These are phyloP conservation scores for Miamiensis avidus DNA, from an alignment of 169 alveolate species.

Conservation along the genomic window DNA sequence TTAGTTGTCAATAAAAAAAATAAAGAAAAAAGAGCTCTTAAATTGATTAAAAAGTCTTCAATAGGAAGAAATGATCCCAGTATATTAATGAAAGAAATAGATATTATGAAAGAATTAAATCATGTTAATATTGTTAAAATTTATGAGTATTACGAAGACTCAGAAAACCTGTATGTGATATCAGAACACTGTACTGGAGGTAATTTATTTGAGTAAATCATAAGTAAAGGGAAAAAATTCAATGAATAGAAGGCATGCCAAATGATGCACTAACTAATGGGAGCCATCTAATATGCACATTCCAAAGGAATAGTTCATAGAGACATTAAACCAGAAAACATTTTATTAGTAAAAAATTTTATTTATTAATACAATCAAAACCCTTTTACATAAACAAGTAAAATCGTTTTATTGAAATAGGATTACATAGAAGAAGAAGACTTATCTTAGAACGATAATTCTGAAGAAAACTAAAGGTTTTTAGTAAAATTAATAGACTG, in stretches of 20 bases:
- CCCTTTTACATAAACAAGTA: too few relatives aligned
- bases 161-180: constrained; percentile 34
- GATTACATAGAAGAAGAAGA: too few relatives aligned
- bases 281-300: constrained; percentile 54
- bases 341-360: constrained; percentile 43
- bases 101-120: constrained; percentile 25
- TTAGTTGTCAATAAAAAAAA: not conserved
- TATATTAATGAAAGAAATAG: constrained; percentile 27
- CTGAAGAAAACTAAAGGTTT: too few relatives aligned
- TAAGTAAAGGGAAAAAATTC: constrained; percentile 13
- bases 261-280: constrained; percentile 35
- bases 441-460: too few relatives aligned
- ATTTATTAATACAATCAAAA: too few relatives aligned
- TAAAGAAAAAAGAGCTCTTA: constrained; percentile 51
- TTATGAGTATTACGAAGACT: constrained; percentile 47
- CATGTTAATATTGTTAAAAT: constrained; percentile 48
- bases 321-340: constrained; percentile 67
- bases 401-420: too few relatives aligned
- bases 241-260: constrained; percentile 36
- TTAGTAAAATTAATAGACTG: constrained; percentile 27
- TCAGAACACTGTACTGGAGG: constrained; percentile 45
- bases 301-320: constrained; percentile 47
- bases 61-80: not conserved
- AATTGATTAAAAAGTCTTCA: constrained; percentile 11
- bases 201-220: constrained; percentile 1